phyloP scores from a whole-genome alignment of 768 basidiomycete species.

The Agaricus subrufescens region DNA sequence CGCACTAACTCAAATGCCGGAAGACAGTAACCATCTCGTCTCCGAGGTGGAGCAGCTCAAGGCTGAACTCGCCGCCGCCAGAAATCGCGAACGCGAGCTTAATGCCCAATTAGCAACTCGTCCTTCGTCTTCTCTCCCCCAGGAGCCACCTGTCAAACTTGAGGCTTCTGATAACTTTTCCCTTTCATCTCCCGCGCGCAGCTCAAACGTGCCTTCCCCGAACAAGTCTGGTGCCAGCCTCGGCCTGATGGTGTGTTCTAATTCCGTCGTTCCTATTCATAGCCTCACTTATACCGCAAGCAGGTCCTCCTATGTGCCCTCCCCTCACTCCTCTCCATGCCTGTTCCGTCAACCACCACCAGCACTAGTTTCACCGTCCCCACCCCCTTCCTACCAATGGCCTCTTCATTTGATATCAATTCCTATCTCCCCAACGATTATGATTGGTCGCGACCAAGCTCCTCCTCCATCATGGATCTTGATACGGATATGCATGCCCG shows the following conservation, averaged over 20 bases:
- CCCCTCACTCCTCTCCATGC: constrained; percentile 67
- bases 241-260: constrained; percentile 32
- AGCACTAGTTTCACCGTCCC: constrained; percentile 57
- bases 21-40: constrained; percentile 34
- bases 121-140: constrained; percentile 17
- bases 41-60: constrained; percentile 66
- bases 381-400: constrained; percentile 37
- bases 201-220: constrained; percentile 36
- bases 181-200: constrained; percentile 36
- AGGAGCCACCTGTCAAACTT: constrained; percentile 43
- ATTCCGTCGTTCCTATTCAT: background rate
- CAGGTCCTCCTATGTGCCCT: constrained; percentile 77
- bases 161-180: constrained; percentile 53
- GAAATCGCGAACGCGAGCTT: constrained; percentile 65
- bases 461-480: constrained; percentile 19
- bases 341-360: constrained; percentile 46
- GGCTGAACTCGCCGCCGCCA: constrained; percentile 56
- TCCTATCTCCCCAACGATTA: constrained; percentile 46
- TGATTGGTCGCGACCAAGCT: constrained; percentile 44
- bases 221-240: constrained; percentile 62
- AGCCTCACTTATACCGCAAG: constrained; percentile 17
- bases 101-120: constrained; percentile 51
- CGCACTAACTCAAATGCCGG: constrained; percentile 43
- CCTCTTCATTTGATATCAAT: constrained; percentile 42
- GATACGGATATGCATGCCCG: constrained; percentile 27